Evolutionary conservation across 1,284 basidiomycete species (phyloP), one percentile per base, ranked within the genome.

Genomic region (Sutorius eximius): DNA sequence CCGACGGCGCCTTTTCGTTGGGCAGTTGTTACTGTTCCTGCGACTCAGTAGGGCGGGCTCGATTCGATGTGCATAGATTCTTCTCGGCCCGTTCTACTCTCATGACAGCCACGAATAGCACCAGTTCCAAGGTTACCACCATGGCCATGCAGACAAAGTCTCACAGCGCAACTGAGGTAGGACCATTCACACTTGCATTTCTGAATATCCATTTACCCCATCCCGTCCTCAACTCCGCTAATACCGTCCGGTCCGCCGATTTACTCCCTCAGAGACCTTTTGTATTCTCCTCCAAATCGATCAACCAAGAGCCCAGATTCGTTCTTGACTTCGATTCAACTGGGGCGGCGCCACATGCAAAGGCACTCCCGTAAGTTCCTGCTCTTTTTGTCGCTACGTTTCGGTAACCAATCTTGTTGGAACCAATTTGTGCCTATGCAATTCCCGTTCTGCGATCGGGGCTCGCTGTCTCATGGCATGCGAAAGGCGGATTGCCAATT

Each of bases 301-400:
- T 60, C 22, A 57, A 42, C 29, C 41, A 53, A 34, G 62, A 63
- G 36, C 55, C 51, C 12, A 34, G 33, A 18, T 29, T 73, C 16
- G 62, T 77, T 3, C 75, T 75, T 1, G 72, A 77, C 66, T 77
- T 77, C 43, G 66, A 58, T 5, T 62, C 61, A 2, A 70, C 75
- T 13, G 75, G 76, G 76, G 65, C 67, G 5, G 49, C 42, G 0
- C 75, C 75, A 6, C 67, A 71, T 44, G 48, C 59, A n/a, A 70
- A 74, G 53, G 75, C 75, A 6, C 64, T 11, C 60, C 66, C 56
- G 67, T 67, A 24, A 30, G 62, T 59, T 20, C 18, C 22, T 10
- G 13, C 12, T 33, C 15, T 18, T 6, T 6, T 22, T 16, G 6
- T 42, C 6, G 6, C 5, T 32, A 9, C 20, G 8, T 40, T 16